Conservation (phyloP, 768 basidiomycete species). For the Cyathus striatus region DNA sequence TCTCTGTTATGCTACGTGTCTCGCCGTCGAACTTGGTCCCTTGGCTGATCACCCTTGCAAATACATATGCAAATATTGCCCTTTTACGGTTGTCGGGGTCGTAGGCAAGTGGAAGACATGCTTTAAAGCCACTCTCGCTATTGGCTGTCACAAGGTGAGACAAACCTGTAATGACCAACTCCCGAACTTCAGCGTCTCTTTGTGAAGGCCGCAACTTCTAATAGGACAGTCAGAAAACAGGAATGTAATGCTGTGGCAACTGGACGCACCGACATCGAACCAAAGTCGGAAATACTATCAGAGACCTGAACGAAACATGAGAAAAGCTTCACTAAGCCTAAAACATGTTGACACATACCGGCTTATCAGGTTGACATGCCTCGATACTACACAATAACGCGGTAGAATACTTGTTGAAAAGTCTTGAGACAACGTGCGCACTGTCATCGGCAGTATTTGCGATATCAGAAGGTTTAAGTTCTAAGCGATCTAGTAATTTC, state of each 20-base stretch:
- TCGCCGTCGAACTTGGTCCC: constrained; percentile 73
- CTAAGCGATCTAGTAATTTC: constrained; percentile 69
- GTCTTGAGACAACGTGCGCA: constrained; percentile 64
- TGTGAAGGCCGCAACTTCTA: constrained; percentile 41
- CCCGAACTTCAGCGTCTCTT: constrained; percentile 60
- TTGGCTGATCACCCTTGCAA: constrained; percentile 73
- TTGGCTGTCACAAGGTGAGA: constrained; percentile 81
- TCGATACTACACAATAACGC: constrained; percentile 61
- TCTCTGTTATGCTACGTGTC: constrained; percentile 41
- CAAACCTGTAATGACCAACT: constrained; percentile 75
- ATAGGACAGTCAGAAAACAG: background rate
- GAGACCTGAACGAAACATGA: constrained; percentile 27
- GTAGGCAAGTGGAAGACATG: constrained; percentile 77
- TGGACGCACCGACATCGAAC: constrained; percentile 36
- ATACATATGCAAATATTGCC: constrained; percentile 79
- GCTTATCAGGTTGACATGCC: constrained; percentile 38
- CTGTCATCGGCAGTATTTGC: constrained; percentile 56
- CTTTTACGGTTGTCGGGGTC: constrained; percentile 66
- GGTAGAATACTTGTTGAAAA: constrained; percentile 76
- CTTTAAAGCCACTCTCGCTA: constrained; percentile 84
- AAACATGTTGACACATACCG: constrained; percentile 29
- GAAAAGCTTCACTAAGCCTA: background rate
- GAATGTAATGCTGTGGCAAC: background rate
- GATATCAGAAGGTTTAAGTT: constrained; percentile 52
- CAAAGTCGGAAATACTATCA: constrained; percentile 46